Conservation (phyloP, 805 yeast species). For the Schwanniomyces vanrijiae region DNA sequence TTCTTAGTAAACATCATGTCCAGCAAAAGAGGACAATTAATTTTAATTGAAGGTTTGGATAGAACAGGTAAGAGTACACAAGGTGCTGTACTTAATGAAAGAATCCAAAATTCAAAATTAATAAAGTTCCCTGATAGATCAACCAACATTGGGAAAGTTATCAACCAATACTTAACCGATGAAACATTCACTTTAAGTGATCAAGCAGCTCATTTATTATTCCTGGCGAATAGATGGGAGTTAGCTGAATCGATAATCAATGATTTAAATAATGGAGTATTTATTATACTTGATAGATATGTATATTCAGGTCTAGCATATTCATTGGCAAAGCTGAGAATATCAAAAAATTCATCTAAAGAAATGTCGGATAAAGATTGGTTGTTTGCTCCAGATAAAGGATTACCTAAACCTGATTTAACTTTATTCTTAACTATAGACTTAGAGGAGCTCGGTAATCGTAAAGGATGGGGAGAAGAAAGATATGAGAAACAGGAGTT, state of each 20-base stretch:
- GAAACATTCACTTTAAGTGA: slow-evolving; percentile 56
- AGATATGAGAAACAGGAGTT: slow-evolving; percentile 77
- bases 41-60: slow-evolving; percentile 90
- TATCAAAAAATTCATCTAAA: slow-evolving; percentile 2
- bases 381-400: slow-evolving; percentile 81
- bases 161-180: slow-evolving; percentile 68
- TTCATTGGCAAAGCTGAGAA: slow-evolving; percentile 74
- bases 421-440: slow-evolving; percentile 72
- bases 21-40: slow-evolving; percentile 60
- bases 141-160: slow-evolving; percentile 77
- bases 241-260: slow-evolving; percentile 45
- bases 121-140: slow-evolving; percentile 87
- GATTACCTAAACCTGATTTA: slow-evolving; percentile 84
- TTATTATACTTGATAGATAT: slow-evolving; percentile 79
- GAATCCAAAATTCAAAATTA: slow-evolving; percentile 31
- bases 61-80: slow-evolving; percentile 95
- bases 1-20: slow-evolving; percentile 2
- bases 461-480: slow-evolving; percentile 93
- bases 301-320: slow-evolving; percentile 93
- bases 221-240: slow-evolving; percentile 97
- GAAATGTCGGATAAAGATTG: slow-evolving; percentile 55
- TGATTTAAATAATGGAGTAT: slow-evolving; percentile 50
- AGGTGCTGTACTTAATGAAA: slow-evolving; percentile 32
- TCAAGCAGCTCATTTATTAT: slow-evolving; percentile 81
- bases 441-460: slow-evolving; percentile 37